These are phyloP conservation scores for Pisolithus tinctorius DNA, from an alignment of 768 basidiomycete species.

Conservation along the genomic window DNA sequence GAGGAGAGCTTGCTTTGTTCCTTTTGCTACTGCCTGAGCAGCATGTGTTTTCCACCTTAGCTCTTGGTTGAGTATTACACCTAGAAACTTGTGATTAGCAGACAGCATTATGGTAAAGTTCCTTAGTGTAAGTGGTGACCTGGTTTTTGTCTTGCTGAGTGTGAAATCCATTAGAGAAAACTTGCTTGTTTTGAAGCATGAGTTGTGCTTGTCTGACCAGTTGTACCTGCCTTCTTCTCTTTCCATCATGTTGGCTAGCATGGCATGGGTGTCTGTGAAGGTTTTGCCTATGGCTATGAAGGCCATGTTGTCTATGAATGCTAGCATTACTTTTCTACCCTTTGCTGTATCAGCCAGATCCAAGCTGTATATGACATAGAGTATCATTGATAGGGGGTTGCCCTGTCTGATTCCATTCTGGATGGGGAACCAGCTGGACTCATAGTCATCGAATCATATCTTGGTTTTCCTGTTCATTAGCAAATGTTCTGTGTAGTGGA, in stretches of 20 bases:
- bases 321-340: neutral
- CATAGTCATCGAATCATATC: neutral
- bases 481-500: neutral
- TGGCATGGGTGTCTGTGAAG: neutral
- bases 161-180: slow-evolving; percentile 1
- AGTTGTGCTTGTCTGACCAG: neutral
- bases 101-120: neutral
- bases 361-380: neutral
- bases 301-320: neutral
- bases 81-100: neutral
- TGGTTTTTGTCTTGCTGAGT: neutral
- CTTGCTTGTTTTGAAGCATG: too few species aligned
- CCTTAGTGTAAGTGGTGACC: neutral
- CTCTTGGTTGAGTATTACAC: slow-evolving; percentile 3
- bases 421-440: neutral
- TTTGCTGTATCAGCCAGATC: neutral
- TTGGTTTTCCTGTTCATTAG: neutral
- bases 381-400: neutral
- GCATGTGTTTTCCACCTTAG: neutral
- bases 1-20: neutral
- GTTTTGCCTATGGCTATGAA: too few species aligned
- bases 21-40: neutral
- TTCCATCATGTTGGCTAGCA: neutral
- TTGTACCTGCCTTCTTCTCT: neutral
- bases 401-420: neutral